These are phyloP conservation scores for Rasamsonia emersonii DNA, from an alignment of 2,329 filamentous ascomycete genomes.

Conservation along the genomic window DNA sequence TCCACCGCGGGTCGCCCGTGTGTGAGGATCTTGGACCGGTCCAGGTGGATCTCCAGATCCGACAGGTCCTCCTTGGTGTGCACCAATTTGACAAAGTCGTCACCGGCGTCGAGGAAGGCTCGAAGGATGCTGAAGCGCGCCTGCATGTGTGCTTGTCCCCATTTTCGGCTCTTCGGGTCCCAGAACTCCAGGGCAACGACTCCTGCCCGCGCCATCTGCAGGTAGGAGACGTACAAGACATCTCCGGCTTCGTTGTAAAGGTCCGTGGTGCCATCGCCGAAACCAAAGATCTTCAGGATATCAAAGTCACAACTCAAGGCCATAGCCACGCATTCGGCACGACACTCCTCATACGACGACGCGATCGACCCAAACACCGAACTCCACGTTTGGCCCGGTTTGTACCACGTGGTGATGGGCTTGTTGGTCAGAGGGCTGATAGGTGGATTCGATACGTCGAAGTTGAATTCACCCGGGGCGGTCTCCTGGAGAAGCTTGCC, in stretches of 20 bases:
- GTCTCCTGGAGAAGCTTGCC: conserved; percentile 92
- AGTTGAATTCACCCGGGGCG: conserved; percentile 73
- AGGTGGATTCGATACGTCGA: conserved; percentile 73
- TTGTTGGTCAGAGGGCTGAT: conserved; percentile 70
- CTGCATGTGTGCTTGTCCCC: conserved; percentile 89
- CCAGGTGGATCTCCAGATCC: conserved; percentile 72
- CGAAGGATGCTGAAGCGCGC: conserved; percentile 78
- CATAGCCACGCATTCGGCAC: conserved; percentile 92
- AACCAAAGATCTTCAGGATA: conserved; percentile 84
- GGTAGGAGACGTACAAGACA: conserved; percentile 78
- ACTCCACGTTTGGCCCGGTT: conserved; percentile 90
- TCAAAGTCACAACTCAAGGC: conserved; percentile 78
- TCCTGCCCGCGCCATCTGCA: conserved; percentile 91
- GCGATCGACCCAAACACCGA: conserved; percentile 83
- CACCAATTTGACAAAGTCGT: conserved; percentile 75
- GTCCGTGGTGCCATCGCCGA: conserved; percentile 66
- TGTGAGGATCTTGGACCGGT: conserved; percentile 77
- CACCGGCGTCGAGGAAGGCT: conserved; percentile 71
- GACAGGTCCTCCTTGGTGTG: conserved; percentile 67
- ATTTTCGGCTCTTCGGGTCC: conserved; percentile 84
- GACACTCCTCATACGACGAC: conserved; percentile 87
- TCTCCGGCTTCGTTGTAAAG: conserved; percentile 72
- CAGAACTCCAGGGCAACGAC: conserved; percentile 84
- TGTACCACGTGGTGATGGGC: conserved; percentile 80
- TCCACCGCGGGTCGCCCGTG: conserved; percentile 77